Conservation (phyloP, 805 yeast genomes). For the Ogataea henricii region DNA sequence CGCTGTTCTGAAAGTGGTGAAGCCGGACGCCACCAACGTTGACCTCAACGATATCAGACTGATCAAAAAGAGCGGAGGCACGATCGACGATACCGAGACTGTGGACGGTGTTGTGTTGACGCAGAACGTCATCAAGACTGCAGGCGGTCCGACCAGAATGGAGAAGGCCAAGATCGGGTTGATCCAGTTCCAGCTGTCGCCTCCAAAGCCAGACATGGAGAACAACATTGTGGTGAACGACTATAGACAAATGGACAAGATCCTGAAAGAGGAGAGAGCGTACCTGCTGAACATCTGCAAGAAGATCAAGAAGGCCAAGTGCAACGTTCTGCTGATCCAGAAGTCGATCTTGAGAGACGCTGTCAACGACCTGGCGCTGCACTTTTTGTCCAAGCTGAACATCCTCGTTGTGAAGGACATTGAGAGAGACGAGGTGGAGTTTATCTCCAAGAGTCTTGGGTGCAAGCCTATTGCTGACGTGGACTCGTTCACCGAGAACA, state of each 20-base stretch:
- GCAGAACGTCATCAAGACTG: constrained; percentile 83
- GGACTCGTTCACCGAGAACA: constrained; percentile 89
- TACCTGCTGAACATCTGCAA: constrained; percentile 92
- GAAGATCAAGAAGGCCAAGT: constrained; percentile 93
- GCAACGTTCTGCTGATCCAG: constrained; percentile 88
- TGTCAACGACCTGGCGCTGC: constrained; percentile 90
- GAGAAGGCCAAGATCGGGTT: constrained; percentile 92
- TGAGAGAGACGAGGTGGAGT: constrained; percentile 95
- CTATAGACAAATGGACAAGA: constrained; percentile 98
- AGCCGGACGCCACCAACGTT: constrained; percentile 56
- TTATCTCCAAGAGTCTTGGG: constrained; percentile 79
- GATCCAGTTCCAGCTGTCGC: constrained; percentile 91
- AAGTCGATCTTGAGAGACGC: constrained; percentile 95
- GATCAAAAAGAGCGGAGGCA: constrained; percentile 94
- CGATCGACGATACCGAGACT: constrained; percentile 93
- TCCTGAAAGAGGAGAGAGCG: constrained; percentile 95
- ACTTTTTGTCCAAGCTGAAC: constrained; percentile 88
- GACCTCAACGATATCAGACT: constrained; percentile 87
- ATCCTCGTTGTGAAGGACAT: constrained; percentile 94
- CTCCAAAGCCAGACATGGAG: constrained; percentile 97
- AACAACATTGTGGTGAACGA: constrained; percentile 96
- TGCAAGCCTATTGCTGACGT: constrained; percentile 96
- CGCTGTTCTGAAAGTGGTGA: constrained; percentile 73
- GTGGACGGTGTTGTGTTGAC: constrained; percentile 93
- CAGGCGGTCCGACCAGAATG: constrained; percentile 93